Percentiles rank a stretch among this genome's conserved stretches.
Evolutionary conservation across 805 yeast species (phyloP).

Genomic region (Candida hungchunana): DNA sequence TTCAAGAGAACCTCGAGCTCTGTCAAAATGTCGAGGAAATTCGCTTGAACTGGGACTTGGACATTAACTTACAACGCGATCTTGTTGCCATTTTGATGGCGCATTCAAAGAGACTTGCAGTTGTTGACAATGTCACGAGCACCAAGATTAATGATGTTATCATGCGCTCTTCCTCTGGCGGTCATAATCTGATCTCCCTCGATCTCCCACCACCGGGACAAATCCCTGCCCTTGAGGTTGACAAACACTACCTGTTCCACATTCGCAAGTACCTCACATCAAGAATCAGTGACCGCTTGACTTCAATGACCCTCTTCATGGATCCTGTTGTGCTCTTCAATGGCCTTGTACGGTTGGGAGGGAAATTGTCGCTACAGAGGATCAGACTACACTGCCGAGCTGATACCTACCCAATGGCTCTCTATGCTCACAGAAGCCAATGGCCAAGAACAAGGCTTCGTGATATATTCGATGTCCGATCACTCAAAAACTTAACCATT

Average conservation of each 20-base stretch:
- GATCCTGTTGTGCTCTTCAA: constrained; percentile 36
- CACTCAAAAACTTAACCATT: constrained; percentile 34
- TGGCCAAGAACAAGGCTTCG: constrained; percentile 25
- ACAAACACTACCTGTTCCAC: constrained; percentile 27
- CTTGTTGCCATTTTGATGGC: constrained; percentile 29
- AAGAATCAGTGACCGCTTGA: constrained; percentile 23
- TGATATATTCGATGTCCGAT: constrained; percentile 34
- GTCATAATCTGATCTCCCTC: constrained; percentile 19
- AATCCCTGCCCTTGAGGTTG: constrained; percentile 18
- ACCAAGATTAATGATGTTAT: constrained; percentile 34
- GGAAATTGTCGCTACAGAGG: constrained; percentile 32
- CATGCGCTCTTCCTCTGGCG: constrained; percentile 25
- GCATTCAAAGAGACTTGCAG: constrained; percentile 28
- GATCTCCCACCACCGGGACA: constrained; percentile 32
- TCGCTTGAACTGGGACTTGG: constrained; percentile 40
- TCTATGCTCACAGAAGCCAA: constrained; percentile 25
- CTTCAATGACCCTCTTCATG: constrained; percentile 31
- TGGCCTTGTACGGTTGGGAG: constrained; percentile 21
- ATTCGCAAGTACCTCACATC: constrained; percentile 24
- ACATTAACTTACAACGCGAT: constrained; percentile 27
- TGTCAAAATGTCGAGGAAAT: constrained; percentile 33
- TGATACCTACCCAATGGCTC: constrained; percentile 32
- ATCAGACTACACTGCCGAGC: constrained; percentile 38
- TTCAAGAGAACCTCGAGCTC: constrained; percentile 20
- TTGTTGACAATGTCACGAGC: constrained; percentile 39